Base-by-base conservation (phyloP, 306 rosid species). In the Acacia melanoxylon region DNA sequence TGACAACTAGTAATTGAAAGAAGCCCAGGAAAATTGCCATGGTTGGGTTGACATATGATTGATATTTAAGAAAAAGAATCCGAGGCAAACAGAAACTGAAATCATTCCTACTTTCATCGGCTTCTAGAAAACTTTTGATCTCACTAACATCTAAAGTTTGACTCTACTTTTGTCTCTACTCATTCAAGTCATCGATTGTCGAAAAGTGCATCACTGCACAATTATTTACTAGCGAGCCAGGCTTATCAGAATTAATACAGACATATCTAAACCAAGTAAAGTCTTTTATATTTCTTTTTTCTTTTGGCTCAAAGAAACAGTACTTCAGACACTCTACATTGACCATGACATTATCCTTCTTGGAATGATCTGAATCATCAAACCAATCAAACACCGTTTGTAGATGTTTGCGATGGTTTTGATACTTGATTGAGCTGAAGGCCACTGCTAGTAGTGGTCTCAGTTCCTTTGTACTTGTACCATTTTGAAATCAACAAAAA, bases 401-500 rank as follows among this genome's bases (percentile, higher is more conserved):
- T 51, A 35, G 75, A 37, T 71, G 81, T 84, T 70, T 79, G 84
- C 11, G 74, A 46, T 29, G 79, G 84, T 59, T 83, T 81, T 17
- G 83, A 46, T 56, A 42, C 66, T 78, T 79, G 68, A 45, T 88
- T 84, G 59, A 86, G 81, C 45, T 81, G 61, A 76, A 85, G 70
- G 69, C 81, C 31, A 25, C 45, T 82, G 22, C 66, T 80, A 10
- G 3, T 75, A 35, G 74, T 82, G 8, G 17, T 48, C 17, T 8
- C 72, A 24, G 22, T 67, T 52, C 88, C 94, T 82, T 86, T 93
- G 76, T 95, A 93, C 80, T 56, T 90, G 20, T 77, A 93, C 95
- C 98, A 91, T 51, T 44, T 91, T 40, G 97, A 83, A 80, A 83
- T 82, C 8, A 89, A 45, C 15, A 95, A 5, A 82, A 91, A 93